These are phyloP conservation scores for Lentinula edodes DNA, from an alignment of 768 basidiomycete species.

Conservation along the genomic window DNA sequence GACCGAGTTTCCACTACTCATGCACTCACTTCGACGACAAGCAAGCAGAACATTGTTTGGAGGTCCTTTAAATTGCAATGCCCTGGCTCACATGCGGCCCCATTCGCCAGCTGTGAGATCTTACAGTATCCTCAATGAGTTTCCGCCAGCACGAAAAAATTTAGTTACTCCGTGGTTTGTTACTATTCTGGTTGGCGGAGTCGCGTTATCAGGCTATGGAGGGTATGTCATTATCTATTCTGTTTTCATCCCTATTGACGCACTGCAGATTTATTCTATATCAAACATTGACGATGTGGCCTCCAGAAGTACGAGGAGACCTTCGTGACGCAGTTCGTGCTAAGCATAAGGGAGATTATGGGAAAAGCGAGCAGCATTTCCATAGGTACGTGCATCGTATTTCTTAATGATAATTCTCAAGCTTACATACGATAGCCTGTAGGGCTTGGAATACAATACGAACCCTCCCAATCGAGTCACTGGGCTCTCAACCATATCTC, in stretches of 20 bases:
- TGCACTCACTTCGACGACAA: not conserved
- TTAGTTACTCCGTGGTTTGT: not conserved
- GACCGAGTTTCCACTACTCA: not conserved
- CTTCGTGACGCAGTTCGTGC: slow-evolving; percentile 62
- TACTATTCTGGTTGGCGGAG: not conserved
- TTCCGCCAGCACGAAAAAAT: not conserved
- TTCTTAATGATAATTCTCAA: not conserved
- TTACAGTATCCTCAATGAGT: not conserved
- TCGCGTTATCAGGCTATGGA: not conserved
- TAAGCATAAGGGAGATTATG: slow-evolving; percentile 50
- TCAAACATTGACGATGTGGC: slow-evolving; percentile 59
- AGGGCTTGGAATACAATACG: slow-evolving; percentile 57
- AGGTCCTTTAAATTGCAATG: not conserved
- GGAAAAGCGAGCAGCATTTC: slow-evolving; percentile 46
- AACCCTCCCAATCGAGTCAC: slow-evolving; percentile 30
- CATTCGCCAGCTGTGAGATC: not conserved
- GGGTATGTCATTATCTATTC: not conserved
- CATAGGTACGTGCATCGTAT: slow-evolving; percentile 36
- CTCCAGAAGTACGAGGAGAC: slow-evolving; percentile 54
- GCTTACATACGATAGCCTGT: slow-evolving; percentile 12
- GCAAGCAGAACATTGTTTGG: not conserved
- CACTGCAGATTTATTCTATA: slow-evolving; percentile 48
- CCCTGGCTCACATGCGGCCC: not conserved
- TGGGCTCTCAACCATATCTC: slow-evolving; percentile 46
- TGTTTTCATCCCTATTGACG: not conserved